phyloP scores from a whole-genome alignment of 129 eudicot species.

The Tagetes patula region DNA sequence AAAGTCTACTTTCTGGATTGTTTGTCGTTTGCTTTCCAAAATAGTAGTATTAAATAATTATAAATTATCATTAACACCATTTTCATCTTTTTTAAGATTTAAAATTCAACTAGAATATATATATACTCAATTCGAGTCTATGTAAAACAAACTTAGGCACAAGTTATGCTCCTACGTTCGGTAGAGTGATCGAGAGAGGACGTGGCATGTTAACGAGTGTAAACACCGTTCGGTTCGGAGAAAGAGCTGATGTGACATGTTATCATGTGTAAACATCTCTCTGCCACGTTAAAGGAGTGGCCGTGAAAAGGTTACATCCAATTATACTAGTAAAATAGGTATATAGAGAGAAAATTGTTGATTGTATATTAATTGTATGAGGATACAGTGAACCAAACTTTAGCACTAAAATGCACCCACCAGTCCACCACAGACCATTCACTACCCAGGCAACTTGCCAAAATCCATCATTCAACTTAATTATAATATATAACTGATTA shows the following conservation, averaged over 20 bases:
- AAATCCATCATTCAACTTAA: not conserved
- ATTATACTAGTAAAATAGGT: not conserved
- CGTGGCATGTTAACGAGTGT: no score
- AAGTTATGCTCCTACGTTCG: no score
- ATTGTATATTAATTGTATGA: not conserved
- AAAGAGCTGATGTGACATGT: no score
- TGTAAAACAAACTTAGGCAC: not conserved
- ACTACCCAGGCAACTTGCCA: not conserved
- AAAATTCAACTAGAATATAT: not conserved
- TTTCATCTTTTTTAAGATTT: not conserved
- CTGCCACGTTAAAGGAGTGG: no score
- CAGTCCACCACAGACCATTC: slow-evolving; percentile 4
- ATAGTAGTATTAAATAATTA: not conserved
- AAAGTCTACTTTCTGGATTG: not conserved
- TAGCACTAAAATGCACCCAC: slow-evolving; percentile 8
- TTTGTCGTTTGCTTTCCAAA: not conserved
- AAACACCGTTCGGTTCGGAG: no score
- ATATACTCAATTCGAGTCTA: not conserved
- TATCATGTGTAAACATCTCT: no score
- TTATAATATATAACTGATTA: not conserved
- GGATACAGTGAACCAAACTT: not conserved
- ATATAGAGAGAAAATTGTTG: not conserved
- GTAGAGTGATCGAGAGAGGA: no score
- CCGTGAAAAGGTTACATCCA: no score
- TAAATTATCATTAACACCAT: not conserved